Conservation (phyloP, 331 rosid genomes). For the Cydonia oblonga region DNA sequence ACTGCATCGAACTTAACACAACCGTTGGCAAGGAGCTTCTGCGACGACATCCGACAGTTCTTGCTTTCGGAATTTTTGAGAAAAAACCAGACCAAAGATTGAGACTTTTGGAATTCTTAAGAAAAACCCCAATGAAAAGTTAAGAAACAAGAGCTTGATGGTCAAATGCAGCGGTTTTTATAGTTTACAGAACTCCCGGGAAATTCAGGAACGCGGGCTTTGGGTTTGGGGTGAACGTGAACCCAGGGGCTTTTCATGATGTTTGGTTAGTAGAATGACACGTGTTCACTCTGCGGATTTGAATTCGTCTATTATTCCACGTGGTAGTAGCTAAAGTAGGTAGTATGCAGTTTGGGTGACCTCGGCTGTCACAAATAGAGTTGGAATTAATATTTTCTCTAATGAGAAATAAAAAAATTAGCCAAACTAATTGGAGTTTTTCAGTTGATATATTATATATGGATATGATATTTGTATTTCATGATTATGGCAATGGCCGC, state of each 20-base stretch:
- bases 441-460: not conserved
- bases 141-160: not conserved
- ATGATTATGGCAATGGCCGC: too few relatives aligned
- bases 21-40: conserved; percentile 36
- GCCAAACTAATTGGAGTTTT: not conserved
- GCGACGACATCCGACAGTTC: conserved; percentile 39
- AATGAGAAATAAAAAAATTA: not conserved
- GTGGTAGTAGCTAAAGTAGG: not conserved
- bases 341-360: conserved; percentile 1
- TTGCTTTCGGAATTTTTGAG: not conserved
- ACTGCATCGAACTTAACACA: conserved; percentile 14
- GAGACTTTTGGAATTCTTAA: not conserved
- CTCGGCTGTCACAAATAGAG: not conserved
- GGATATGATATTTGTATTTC: not conserved
- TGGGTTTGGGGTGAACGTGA: not conserved
- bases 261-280: not conserved
- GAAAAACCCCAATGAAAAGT: not conserved
- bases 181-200: conserved; percentile 8
- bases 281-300: not conserved
- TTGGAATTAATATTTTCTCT: not conserved
- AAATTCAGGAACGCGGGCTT: not conserved
- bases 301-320: not conserved
- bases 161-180: conserved; percentile 8
- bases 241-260: not conserved
- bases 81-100: not conserved